Conservation (phyloP, 2,329 filamentous ascomycete species). For the Venturia effusa region DNA sequence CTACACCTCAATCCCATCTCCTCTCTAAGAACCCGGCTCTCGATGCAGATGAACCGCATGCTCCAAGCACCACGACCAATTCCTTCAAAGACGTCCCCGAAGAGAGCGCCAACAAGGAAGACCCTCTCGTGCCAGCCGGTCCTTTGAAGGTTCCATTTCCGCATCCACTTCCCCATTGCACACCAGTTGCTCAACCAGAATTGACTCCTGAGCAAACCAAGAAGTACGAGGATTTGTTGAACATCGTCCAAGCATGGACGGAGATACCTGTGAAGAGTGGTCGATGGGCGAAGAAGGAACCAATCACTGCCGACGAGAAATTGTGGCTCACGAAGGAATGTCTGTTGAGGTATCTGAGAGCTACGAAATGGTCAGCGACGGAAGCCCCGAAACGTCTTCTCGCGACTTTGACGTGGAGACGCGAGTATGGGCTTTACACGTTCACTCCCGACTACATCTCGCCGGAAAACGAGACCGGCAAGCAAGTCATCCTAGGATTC, state of each 20-base stretch:
- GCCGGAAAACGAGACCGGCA: conserved; percentile 91
- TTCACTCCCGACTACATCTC: conserved; percentile 81
- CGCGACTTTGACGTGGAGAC: conserved; percentile 74
- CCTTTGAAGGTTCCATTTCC: conserved; percentile 45
- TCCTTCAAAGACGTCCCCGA: conserved; percentile 8
- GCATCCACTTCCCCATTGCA: conserved; percentile 46
- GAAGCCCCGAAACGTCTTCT: conserved; percentile 71
- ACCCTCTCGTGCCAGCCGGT: conserved; percentile 15
- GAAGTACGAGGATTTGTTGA: conserved; percentile 73
- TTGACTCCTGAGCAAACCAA: conserved; percentile 66
- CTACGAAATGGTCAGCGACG: conserved; percentile 76
- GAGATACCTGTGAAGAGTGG: conserved; percentile 54
- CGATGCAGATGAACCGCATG: background rate
- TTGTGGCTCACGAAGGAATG: conserved; percentile 91
- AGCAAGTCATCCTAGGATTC: conserved; percentile 81
- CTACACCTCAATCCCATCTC: background rate
- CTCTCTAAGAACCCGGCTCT: background rate
- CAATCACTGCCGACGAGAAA: conserved; percentile 68
- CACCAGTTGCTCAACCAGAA: conserved; percentile 43
- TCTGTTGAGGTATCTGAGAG: conserved; percentile 82
- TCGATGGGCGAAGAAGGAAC: conserved; percentile 45
- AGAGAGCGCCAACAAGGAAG: conserved; percentile 5
- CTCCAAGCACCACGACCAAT: background rate
- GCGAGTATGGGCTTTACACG: conserved; percentile 75
- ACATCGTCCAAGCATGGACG: conserved; percentile 59